Evolutionary conservation across 352 stramenopile species (phyloP), one percentile per base, ranked within the genome.

Genomic region (Phytophthora brassicae): DNA sequence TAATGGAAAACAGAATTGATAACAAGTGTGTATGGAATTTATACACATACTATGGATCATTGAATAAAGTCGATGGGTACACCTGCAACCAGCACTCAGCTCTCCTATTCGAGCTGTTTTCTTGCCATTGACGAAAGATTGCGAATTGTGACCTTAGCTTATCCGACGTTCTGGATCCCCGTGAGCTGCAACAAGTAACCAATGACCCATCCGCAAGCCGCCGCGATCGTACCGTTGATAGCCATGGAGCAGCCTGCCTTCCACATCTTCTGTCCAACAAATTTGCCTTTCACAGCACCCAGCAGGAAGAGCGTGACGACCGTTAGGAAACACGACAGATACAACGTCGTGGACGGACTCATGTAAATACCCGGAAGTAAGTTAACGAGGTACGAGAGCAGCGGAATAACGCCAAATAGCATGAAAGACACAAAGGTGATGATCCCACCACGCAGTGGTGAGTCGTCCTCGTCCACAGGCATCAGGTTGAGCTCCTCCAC

Each of bases 401-500:
- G 70, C 20, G 96, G 96, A 43, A 98, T 82, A 16, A 95, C 75
- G 57, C 96, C 96, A 75, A 96, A 97, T 2, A 89, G 12, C 67
- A 97, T 90, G 61, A 97, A 98, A 16, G 88, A 94, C 16, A 86
- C 48, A 58, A 98, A 98, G 12, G 89, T 98, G 56, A 97, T 75
- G 51, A 97, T 56, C 14, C 92, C 85, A 20, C 85, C 85, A n/a
- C 57, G 88, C 24, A 89, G 59, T 47, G 88, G 84, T 54, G 91
- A 92, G 67, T 98, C 90, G 67, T 97, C 79, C 36, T 97, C 90
- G 56, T 97, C 92, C 28, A 96, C 89, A 1, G 96, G 90, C 81
- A 97, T 96, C 56, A 99, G 72, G 54, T 97, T 90, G 46, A 99
- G 86, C 73, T 99, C 96, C 60, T 98, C 91, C 19, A 95, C 75